Conservation (phyloP, 169 alveolate species). For the Eimeria nieschulzi region DNA sequence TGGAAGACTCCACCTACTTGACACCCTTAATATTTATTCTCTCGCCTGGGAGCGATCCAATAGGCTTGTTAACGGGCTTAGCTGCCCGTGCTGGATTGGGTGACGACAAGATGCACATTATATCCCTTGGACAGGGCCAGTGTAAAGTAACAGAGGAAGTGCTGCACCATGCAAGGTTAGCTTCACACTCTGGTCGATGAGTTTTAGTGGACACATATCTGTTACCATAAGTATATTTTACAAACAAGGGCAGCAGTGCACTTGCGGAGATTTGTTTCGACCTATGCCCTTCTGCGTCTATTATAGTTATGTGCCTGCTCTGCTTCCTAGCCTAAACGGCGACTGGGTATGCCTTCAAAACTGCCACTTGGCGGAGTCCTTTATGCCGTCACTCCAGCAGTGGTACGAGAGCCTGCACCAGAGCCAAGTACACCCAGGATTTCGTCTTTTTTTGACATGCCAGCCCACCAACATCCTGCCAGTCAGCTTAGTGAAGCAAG, state of each 20-base stretch:
- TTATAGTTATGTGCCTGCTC: background rate
- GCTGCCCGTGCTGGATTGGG: constrained; percentile 79
- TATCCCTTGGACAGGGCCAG: constrained; percentile 96
- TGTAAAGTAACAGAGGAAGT: constrained; percentile 91
- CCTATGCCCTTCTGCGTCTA: background rate
- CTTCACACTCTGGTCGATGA: background rate
- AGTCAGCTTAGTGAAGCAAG: constrained; percentile 92
- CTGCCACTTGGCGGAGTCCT: constrained; percentile 94
- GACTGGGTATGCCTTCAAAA: constrained; percentile 89
- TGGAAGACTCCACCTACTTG: constrained; percentile 87
- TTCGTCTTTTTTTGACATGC: constrained; percentile 94
- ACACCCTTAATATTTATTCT: constrained; percentile 93
- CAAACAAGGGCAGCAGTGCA: background rate
- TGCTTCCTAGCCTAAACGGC: constrained; percentile 67
- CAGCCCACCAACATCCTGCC: constrained; percentile 95
- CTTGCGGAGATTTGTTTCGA: background rate
- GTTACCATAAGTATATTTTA: too few relatives aligned
- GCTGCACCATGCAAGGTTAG: constrained; percentile 86
- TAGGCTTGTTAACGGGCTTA: constrained; percentile 87
- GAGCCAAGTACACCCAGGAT: constrained; percentile 88
- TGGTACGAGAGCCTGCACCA: constrained; percentile 90
- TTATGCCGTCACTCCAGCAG: constrained; percentile 94
- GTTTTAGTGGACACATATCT: background rate
- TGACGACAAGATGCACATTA: constrained; percentile 81
- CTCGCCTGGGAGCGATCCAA: constrained; percentile 96